Evolutionary conservation across 1,284 basidiomycete species (phyloP).

Genomic region (Coriolopsis trogii): DNA sequence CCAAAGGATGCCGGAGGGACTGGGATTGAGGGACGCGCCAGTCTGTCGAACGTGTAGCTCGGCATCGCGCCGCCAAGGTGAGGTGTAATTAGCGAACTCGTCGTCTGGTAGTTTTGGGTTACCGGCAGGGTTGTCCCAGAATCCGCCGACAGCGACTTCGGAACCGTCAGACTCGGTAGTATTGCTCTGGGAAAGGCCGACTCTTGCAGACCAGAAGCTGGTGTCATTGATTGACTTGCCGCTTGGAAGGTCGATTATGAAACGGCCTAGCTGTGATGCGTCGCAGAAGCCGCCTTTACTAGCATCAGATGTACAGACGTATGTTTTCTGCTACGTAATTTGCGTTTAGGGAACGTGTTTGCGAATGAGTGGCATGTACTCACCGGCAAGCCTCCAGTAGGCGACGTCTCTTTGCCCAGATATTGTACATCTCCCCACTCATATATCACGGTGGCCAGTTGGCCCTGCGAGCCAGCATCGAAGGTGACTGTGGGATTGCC

Average conservation of each 20-base stretch:
- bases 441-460: constrained; percentile 92
- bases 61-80: constrained; percentile 46
- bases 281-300: constrained; percentile 73
- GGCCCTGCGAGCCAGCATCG: constrained; percentile 79
- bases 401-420: constrained; percentile 74
- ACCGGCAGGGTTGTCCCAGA: constrained; percentile 65
- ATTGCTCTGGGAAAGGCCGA: constrained; percentile 48
- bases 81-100: constrained; percentile 39
- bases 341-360: constrained; percentile 16
- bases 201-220: constrained; percentile 77
- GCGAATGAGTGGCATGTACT: constrained; percentile 35
- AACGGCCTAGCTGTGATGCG: constrained; percentile 73
- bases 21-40: constrained; percentile 42
- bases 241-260: constrained; percentile 77
- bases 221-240: constrained; percentile 68
- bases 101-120: constrained; percentile 55
- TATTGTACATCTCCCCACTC: constrained; percentile 90
- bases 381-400: constrained; percentile 69
- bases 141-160: constrained; percentile 34
- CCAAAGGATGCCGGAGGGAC: constrained; percentile 48
- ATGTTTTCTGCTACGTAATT: constrained; percentile 74
- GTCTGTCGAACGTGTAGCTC: constrained; percentile 32
- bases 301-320: constrained; percentile 85
- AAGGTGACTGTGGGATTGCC: constrained; percentile 84
- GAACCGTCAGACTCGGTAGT: constrained; percentile 15